Conservation (phyloP, 2,329 filamentous ascomycete genomes). For the Colletotrichum sansevieriae region DNA sequence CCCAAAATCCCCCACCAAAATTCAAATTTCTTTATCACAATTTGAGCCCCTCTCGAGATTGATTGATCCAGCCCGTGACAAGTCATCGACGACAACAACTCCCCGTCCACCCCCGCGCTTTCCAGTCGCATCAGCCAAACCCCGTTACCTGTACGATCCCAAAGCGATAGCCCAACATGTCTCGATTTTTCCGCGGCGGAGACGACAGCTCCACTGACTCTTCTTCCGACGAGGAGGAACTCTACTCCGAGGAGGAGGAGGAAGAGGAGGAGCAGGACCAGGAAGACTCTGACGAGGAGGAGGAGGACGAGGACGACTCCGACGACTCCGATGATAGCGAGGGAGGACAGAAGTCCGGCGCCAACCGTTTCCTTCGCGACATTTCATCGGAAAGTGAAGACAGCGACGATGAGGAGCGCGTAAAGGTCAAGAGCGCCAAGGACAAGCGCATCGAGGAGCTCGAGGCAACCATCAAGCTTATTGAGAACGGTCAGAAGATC, state of each 20-base stretch:
- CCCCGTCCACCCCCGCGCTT: slow-evolving; percentile 39
- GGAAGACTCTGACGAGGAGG: slow-evolving; percentile 64
- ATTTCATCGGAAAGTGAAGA: slow-evolving; percentile 81
- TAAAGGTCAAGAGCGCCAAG: slow-evolving; percentile 96
- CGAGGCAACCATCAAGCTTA: slow-evolving; percentile 87
- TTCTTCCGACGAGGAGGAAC: slow-evolving; percentile 96
- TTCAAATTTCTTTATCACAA: slow-evolving; percentile 36
- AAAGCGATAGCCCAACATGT: slow-evolving; percentile 72
- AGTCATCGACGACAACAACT: slow-evolving; percentile 40
- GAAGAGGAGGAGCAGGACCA: slow-evolving; percentile 66
- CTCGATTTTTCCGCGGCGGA: slow-evolving; percentile 95
- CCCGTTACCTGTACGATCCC: slow-evolving; percentile 33
- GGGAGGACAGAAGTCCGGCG: slow-evolving; percentile 76
- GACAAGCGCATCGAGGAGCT: slow-evolving; percentile 97
- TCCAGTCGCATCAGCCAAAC: slow-evolving; percentile 35
- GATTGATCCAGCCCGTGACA: slow-evolving; percentile 37
- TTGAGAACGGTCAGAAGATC: slow-evolving; percentile 98
- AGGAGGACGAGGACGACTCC: slow-evolving; percentile 63
- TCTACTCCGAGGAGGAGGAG: slow-evolving; percentile 85
- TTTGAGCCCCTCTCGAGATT: slow-evolving; percentile 39
- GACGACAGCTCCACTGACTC: slow-evolving; percentile 95
- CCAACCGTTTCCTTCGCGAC: slow-evolving; percentile 83
- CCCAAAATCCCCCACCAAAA: slow-evolving; percentile 41
- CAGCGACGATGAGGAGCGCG: slow-evolving; percentile 87
- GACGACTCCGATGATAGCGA: slow-evolving; percentile 73